phyloP scores from a whole-genome alignment of 208 protist species.

The Plasmodiophora brassicae region DNA sequence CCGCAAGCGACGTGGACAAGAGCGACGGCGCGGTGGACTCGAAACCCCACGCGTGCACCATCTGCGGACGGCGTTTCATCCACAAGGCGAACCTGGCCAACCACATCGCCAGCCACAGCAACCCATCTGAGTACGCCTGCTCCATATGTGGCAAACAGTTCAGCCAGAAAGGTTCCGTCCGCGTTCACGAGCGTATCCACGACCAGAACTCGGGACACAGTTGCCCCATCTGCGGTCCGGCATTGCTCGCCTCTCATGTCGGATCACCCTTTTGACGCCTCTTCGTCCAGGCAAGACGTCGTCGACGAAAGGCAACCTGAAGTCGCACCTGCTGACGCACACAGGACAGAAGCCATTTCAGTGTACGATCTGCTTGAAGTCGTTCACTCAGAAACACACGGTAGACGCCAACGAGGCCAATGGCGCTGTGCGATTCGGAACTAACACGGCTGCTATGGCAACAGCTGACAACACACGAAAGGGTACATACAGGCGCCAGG shows the following conservation, averaged over 20 bases:
- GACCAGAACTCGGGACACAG: not conserved
- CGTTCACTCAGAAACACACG: slow-evolving; percentile 28
- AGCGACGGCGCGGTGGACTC: not conserved
- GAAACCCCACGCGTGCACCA: not conserved
- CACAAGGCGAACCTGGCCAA: slow-evolving; percentile 12
- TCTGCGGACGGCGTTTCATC: not conserved
- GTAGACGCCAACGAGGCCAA: not conserved
- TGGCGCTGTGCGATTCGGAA: not conserved
- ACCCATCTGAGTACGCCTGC: not conserved
- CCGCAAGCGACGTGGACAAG: not conserved
- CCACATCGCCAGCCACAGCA: not conserved
- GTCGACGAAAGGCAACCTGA: slow-evolving; percentile 26
- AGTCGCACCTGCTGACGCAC: slow-evolving; percentile 15
- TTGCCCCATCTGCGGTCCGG: not conserved
- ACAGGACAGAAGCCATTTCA: not conserved
- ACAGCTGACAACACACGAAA: slow-evolving; percentile 27
- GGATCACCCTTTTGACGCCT: not conserved
- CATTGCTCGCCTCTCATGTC: not conserved
- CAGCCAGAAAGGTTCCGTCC: slow-evolving; percentile 23
- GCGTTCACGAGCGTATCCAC: slow-evolving; percentile 14
- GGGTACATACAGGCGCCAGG: not conserved
- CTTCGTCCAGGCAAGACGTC: slow-evolving; percentile 8
- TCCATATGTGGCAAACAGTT: slow-evolving; percentile 18
- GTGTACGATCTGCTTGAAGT: slow-evolving; percentile 1
- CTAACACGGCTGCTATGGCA: not conserved